Base-by-base conservation (phyloP, 73 alveolate species). In the Stentor coeruleus region DNA sequence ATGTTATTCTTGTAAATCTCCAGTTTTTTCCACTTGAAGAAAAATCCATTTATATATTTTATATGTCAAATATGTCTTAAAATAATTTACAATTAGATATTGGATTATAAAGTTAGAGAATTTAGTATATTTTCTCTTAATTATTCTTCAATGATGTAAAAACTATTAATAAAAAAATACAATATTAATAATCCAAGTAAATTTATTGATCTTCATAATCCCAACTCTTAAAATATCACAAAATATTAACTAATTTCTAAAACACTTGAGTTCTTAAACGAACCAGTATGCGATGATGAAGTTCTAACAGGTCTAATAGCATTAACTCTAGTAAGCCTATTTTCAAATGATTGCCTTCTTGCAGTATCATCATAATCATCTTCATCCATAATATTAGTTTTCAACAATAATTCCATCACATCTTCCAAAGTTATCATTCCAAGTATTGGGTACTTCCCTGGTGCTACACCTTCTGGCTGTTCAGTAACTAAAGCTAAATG, bases 391-490 rank as follows among this genome's bases (percentile, higher is more conserved):
- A 81, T 81, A 38, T 81, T 59, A 30, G 59, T 38, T 66, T 81
- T 81, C 28, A 81, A 31, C 11, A 81, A 4, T 30, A 31, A 58
- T 75, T 81, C 87, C 14, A 81, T 33, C 30, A 81, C 87, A 81
- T 81, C 87, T 66, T 81, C 87, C 55, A 81, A 58, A 35, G 87
- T 81, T 2, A 81, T 39, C 20, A 81, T 81, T n/a, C 87, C 87
- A 3, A 81, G 59, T 38, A 57, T 36, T 3, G 49, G 3, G 42
- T 33, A 35, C 38, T 39, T 39, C 31, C 55, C 82, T 38, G 84
- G 35, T 4, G 90, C 94, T 55, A 91, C 81, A 28, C 92, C 94
- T 80, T 87, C 72, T 59, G 90, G 96, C 15, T 91, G 82, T 14
- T 59, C 79, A 0, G 79, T 20, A 26, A 66, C 79, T 1, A 66